Conservation (phyloP, 176 grass and related monocot species). For the Rhipidocladum racemiflorum region DNA sequence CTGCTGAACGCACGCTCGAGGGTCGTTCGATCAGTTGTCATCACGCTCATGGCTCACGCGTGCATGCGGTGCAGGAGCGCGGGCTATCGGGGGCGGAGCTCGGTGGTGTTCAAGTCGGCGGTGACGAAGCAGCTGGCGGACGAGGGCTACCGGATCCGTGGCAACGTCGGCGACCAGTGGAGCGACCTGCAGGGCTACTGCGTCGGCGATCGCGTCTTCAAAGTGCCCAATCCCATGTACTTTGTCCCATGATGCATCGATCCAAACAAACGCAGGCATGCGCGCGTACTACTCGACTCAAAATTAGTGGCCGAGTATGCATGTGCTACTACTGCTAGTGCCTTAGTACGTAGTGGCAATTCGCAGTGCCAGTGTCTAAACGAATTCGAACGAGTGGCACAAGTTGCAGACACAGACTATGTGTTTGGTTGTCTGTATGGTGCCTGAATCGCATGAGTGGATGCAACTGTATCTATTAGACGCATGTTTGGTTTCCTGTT, state of each 20-base stretch:
- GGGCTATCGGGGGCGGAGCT: constrained; percentile 36
- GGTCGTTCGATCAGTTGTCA: neutral
- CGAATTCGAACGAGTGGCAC: too few species aligned
- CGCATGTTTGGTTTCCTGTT: too few species aligned
- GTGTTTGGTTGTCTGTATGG: too few species aligned
- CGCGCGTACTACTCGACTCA: too few species aligned
- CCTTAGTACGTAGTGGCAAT: too few species aligned
- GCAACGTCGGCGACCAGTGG: constrained; percentile 91
- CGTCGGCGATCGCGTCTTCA: constrained; percentile 70
- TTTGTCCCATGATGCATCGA: constrained; percentile 54
- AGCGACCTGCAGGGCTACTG: constrained; percentile 73
- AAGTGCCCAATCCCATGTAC: constrained; percentile 88
- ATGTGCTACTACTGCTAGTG: too few species aligned
- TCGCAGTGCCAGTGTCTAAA: too few species aligned
- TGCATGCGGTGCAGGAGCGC: constrained; percentile 20
- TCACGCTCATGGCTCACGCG: neutral
- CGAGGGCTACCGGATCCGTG: constrained; percentile 67
- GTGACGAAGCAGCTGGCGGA: constrained; percentile 41
- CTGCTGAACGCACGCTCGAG: neutral
- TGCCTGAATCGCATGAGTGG: too few species aligned
- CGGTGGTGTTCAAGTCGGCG: constrained; percentile 62
- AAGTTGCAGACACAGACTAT: too few species aligned
- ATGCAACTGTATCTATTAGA: too few species aligned
- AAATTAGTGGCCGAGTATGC: too few species aligned
- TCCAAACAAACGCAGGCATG: neutral